Evolutionary conservation across 306 rosid genomes (phyloP), one percentile per base, ranked within the genome.

Genomic region (Prunus mongolica): DNA sequence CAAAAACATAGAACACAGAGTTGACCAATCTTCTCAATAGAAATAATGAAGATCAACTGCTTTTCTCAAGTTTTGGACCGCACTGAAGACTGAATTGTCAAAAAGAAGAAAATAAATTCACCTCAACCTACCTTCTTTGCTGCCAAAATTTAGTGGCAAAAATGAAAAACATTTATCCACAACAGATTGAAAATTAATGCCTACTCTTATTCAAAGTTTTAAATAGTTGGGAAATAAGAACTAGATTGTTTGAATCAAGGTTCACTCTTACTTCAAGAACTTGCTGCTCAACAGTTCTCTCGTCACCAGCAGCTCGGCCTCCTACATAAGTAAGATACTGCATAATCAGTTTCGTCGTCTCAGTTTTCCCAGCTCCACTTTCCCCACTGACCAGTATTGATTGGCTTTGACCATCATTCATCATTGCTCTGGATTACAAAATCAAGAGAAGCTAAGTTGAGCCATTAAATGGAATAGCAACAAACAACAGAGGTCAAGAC

Each of bases 281-380:
- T 87, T 92, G 99, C 54, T 95, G 97, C 86, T 92, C 97, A 61
- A 95, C 97, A 62, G 97, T 92, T 87, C 93, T 91, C 79, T 90
- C 91, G 65, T 84, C 93, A 63, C 91, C 91, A 38, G 88, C 84
- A 55, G 97, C 91, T 49, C 97, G 97, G 30, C 99, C 99, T 76
- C 99, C 99, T 25, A 95, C 97, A 87, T 81, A 92, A 66, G 97
- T 95, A 81, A 95, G 97, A 81, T 95, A 95, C 85, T 95, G 99
- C 97, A 95, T 92, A 57, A 95, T 95, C 83, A 95, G 81, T 84
- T 95, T 95, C 54, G 99, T 95, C 25, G 97, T 92, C 93, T 95
- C 99, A 13, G 99, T 95, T 88, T 95, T 95, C 74, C 99, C 97
- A 28, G 99, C 97, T 4, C 99, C 97, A 86, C 99, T 95, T 87